Evolutionary conservation across 345 rosid species (phyloP), one percentile per base, ranked within the genome.

Genomic region (Lumnitzera littorea): DNA sequence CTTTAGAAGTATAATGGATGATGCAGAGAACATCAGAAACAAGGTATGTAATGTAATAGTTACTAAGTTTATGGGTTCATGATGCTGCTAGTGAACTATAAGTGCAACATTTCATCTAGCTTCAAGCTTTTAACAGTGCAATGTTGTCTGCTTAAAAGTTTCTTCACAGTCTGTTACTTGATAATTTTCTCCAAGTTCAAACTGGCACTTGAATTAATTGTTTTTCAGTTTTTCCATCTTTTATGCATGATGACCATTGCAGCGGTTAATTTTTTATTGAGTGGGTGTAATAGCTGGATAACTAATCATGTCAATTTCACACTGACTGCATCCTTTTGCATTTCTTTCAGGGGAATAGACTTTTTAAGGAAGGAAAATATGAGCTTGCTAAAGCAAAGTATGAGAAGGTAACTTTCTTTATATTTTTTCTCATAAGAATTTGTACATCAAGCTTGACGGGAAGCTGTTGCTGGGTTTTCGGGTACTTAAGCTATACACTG

Each of bases 351-450:
- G 97, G 99, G 69, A 88, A 94, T 51, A 80, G 92, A 76, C 92
- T 90, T 47, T 94, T 90, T 74, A 90, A 88, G 74, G 97, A 94
- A 72, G 96, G 95, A 67, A 94, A 94, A 76, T 88, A 70, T 76
- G 95, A 88, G 75, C 97, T 94, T 50, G 97, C 97, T 15, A 94
- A 79, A 79, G 86, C 89, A 7, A 94, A 94, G 66, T 94, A 94
- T 62, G 99, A 94, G 73, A 88, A 90, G 97, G 99, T 94, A 78
- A 67, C 64, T 51, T 53, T 24, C 49, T 36, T 36, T 20, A 24
- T 20, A 48, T 23, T 29, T 48, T 13, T 50, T 48, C 7, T 9
- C 53, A 53, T 48, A 41, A 17, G 16, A 57, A 24, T 1, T 20
- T 55, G 15, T n/a, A 63, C 50, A 27, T 20, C 3, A 56, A 41